Evolutionary conservation across 192 early-diverging fungal genomes (phyloP).

Genomic region (Podila clonocystis): DNA sequence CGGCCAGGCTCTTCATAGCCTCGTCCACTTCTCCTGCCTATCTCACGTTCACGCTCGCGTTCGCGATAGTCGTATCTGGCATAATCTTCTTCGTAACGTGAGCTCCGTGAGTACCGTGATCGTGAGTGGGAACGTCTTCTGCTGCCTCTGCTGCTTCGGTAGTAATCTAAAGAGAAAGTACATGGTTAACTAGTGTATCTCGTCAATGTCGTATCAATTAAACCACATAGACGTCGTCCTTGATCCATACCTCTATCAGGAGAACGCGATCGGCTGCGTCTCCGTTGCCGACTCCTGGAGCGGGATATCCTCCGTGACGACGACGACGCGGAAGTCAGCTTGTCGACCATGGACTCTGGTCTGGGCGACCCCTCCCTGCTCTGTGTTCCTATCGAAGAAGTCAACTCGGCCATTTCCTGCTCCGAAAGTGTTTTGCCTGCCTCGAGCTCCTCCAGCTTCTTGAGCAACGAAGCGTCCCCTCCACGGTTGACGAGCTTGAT

Average conservation of each 20-base stretch:
- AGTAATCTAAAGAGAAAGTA: slow-evolving; percentile 1
- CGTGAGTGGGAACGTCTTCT: slow-evolving; percentile 29
- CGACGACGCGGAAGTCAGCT: slow-evolving; percentile 29
- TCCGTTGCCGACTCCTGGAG: slow-evolving; percentile 30
- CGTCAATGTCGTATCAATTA: neutral
- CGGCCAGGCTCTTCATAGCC: slow-evolving; percentile 2
- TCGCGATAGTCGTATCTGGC: slow-evolving; percentile 34
- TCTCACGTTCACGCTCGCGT: slow-evolving; percentile 11
- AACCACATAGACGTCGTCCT: neutral
- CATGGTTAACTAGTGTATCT: neutral
- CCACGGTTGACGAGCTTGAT: slow-evolving; percentile 45
- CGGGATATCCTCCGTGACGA: slow-evolving; percentile 32
- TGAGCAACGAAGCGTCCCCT: slow-evolving; percentile 32
- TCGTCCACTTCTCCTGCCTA: slow-evolving; percentile 2
- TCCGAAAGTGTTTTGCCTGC: slow-evolving; percentile 36
- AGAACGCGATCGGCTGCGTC: slow-evolving; percentile 37
- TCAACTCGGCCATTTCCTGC: slow-evolving; percentile 28
- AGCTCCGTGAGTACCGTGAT: slow-evolving; percentile 35
- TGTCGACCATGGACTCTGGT: slow-evolving; percentile 22
- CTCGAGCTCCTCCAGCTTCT: slow-evolving; percentile 45
- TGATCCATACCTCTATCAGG: slow-evolving; percentile 11
- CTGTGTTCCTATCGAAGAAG: slow-evolving; percentile 10
- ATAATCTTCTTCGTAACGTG: slow-evolving; percentile 33
- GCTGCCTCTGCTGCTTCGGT: slow-evolving; percentile 9
- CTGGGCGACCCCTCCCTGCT: slow-evolving; percentile 16